Conservation (phyloP, 257 asterid genomes). For the Lithospermum erythrorhizon region DNA sequence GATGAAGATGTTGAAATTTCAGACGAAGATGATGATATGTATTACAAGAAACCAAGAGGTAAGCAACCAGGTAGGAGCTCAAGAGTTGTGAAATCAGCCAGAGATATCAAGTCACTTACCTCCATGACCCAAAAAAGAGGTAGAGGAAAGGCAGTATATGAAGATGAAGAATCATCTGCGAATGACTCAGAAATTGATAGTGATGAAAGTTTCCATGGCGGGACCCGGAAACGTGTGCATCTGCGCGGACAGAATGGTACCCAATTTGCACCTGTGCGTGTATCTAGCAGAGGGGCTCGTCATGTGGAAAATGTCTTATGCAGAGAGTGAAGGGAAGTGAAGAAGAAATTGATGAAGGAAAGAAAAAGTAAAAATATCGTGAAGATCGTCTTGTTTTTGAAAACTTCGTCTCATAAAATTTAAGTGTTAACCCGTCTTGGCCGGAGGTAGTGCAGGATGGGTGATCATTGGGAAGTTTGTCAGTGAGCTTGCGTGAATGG, state of each 20-base stretch:
- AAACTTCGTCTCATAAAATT: too few relatives aligned
- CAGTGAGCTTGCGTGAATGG: too few relatives aligned
- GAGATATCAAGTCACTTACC: conserved; percentile 36
- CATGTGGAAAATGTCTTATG: conserved; percentile 88
- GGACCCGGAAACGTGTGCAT: conserved; percentile 35
- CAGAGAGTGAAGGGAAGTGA: conserved; percentile 94
- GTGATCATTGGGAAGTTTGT: too few relatives aligned
- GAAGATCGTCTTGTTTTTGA: too few relatives aligned
- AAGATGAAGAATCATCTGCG: conserved; percentile 64
- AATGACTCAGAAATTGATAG: conserved; percentile 64
- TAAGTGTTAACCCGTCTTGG: too few relatives aligned
- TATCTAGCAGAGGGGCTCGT: conserved; percentile 50
- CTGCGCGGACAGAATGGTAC: conserved; percentile 40
- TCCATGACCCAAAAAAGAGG: conserved; percentile 50
- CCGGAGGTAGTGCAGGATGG: too few relatives aligned
- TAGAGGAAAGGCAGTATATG: conserved; percentile 45
- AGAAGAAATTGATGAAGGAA: conserved; percentile 74
- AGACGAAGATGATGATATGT: conserved; percentile 52
- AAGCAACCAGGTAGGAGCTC: conserved; percentile 49
- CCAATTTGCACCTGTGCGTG: conserved; percentile 31
- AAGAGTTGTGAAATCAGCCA: conserved; percentile 42
- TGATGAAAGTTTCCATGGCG: conserved; percentile 55
- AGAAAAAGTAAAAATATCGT: conserved; percentile 46
- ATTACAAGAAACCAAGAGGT: conserved; percentile 40
- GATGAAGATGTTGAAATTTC: conserved; percentile 54